Percentiles rank a stretch among this genome's conserved stretches.
These are phyloP conservation scores for Lasiodiplodia hormozganensis DNA, from an alignment of 2,329 filamentous ascomycete species.

Conservation along the genomic window DNA sequence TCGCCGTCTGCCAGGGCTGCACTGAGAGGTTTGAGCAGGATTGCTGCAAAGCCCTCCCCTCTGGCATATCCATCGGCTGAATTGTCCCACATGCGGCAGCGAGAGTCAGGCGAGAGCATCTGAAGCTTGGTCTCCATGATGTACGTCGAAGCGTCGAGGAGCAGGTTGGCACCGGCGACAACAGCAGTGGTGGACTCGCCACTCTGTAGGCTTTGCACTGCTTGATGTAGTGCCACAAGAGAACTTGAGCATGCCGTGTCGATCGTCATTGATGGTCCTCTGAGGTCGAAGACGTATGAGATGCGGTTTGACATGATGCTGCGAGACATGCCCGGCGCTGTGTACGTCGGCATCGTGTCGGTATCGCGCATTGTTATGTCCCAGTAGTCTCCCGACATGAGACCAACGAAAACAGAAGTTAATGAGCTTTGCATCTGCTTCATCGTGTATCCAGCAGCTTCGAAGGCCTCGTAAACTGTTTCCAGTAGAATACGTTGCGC, in stretches of 20 bases:
- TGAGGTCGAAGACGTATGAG: constrained; percentile 39
- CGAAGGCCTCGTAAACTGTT: constrained; percentile 33
- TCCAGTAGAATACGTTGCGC: constrained; percentile 36
- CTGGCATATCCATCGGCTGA: constrained; percentile 27
- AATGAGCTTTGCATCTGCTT: constrained; percentile 29
- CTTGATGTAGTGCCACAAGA: constrained; percentile 34
- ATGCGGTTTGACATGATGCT: constrained; percentile 39
- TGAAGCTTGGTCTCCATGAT: constrained; percentile 30
- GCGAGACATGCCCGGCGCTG: constrained; percentile 31
- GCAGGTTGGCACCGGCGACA: constrained; percentile 14
- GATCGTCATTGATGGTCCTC: constrained; percentile 37
- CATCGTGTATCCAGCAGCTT: constrained; percentile 30
- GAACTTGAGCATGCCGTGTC: constrained; percentile 41
- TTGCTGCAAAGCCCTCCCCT: constrained; percentile 54
- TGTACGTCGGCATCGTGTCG: constrained; percentile 32
- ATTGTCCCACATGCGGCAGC: constrained; percentile 37
- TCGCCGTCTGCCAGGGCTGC: constrained; percentile 54
- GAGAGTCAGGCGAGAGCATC: constrained; percentile 42
- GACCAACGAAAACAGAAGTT: constrained; percentile 33
- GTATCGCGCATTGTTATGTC: constrained; percentile 33
- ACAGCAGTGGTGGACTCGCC: constrained; percentile 4
- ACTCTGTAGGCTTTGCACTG: constrained; percentile 21
- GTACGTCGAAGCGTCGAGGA: constrained; percentile 30
- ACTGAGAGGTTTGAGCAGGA: constrained; percentile 58
- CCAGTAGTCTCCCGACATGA: constrained; percentile 27